Base-by-base conservation (phyloP, 148 eudicot species). In the Spergularia bocconei region DNA sequence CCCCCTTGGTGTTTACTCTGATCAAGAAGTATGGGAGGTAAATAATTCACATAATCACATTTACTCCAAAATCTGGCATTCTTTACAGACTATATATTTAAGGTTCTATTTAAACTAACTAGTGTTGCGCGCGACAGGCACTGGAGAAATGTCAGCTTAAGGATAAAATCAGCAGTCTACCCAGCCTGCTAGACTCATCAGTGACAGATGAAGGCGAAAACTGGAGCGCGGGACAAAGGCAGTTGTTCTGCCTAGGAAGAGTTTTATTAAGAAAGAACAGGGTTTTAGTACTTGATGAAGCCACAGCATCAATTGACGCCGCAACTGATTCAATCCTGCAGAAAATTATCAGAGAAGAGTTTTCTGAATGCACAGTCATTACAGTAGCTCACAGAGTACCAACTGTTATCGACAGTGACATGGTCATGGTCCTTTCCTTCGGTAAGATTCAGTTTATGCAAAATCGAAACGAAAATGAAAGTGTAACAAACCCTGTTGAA, bases 141-240 rank as follows among this genome's bases (percentile, higher is more conserved):
- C 72, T 89, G 25, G 91, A 85, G 75, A 86, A 88, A 79, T 91
- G 97, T 78, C 97, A 91, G 67, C 91, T 91, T 17, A 89, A 88
- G 79, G 70, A n/a, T 29, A 89, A 82, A 20, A 84, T 91, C 55
- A 86, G 84, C 47, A 69, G 72, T 72, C 88, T 89, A 17, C 88
- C 90, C 39, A 81, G 79, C 52, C 82, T 86, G 63, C 78, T 89
- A 33, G 91, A 91, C 57, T 87, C 91, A 67, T 85, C 88, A 87
- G 88, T 87, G 74, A 78, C 84, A 12, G 89, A 86, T 57, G 89
- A 87, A 74, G 93, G 93, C 0, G 83, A 85, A 71, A 90, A 88
- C 52, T 87, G 91, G 91, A 87, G 91, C 44, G 68, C 69, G 15
- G 93, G 91, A 48, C 90, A 88, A 63, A 58, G 85, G 5, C 90